A percentile compares a stretch with the other conserved stretches of the same genome.
phyloP scores from a whole-genome alignment of 1,139 yeast species.

The Geotrichum fermentans region DNA sequence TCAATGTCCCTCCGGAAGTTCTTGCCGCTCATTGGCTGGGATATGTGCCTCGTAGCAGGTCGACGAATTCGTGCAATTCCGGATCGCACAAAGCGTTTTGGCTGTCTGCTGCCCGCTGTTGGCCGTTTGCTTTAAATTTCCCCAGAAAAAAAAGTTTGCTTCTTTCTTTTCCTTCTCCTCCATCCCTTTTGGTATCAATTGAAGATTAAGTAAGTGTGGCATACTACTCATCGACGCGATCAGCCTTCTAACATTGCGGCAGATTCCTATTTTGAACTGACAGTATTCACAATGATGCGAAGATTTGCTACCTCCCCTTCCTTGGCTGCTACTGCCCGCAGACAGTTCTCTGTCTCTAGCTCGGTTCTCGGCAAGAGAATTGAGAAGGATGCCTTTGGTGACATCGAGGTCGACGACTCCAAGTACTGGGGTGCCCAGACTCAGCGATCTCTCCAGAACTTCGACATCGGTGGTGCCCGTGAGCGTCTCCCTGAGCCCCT shows the following conservation, averaged over 20 bases:
- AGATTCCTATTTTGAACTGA: neutral
- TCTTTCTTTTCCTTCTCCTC: neutral
- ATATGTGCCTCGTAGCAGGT: neutral
- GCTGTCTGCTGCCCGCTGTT: too few relatives aligned
- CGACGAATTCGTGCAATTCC: neutral
- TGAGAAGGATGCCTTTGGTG: slow-evolving; percentile 96
- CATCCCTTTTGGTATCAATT: slow-evolving; percentile 3
- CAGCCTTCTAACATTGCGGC: neutral
- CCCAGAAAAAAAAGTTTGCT: neutral
- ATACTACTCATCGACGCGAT: neutral
- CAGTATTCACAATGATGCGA: slow-evolving; percentile 8
- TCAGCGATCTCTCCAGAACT: slow-evolving; percentile 79
- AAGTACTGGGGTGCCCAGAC: slow-evolving; percentile 98
- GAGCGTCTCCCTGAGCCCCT: slow-evolving; percentile 91
- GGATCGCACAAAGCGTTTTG: too few relatives aligned
- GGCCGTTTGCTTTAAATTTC: slow-evolving; percentile 5
- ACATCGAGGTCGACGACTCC: slow-evolving; percentile 78
- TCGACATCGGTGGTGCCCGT: slow-evolving; percentile 89
- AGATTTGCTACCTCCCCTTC: slow-evolving; percentile 8
- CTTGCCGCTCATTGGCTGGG: neutral
- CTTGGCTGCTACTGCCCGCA: slow-evolving; percentile 4
- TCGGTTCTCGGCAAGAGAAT: slow-evolving; percentile 41
- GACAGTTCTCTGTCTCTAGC: slow-evolving; percentile 15
- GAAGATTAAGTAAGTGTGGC: slow-evolving; percentile 1
- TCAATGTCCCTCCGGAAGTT: too few relatives aligned